These are phyloP conservation scores for Chrysoporthe deuterocubensis DNA, from an alignment of 2,329 filamentous ascomycete genomes.

Conservation along the genomic window DNA sequence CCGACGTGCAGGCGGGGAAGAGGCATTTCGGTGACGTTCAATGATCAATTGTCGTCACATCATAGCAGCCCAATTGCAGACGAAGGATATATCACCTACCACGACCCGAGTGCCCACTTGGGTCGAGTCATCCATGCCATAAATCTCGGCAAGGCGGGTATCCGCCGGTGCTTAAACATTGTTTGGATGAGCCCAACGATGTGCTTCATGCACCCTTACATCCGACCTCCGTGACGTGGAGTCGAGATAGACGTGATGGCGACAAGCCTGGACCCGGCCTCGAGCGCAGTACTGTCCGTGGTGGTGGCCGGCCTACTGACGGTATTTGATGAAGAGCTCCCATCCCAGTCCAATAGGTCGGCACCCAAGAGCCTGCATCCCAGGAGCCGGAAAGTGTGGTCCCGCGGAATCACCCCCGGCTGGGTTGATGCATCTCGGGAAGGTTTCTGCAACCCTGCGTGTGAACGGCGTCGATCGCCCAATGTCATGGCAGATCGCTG, in stretches of 20 bases:
- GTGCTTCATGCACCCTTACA: background rate
- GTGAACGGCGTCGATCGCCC: conserved; percentile 22
- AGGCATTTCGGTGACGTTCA: conserved; percentile 17
- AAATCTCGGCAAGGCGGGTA: conserved; percentile 4
- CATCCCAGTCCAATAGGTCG: conserved; percentile 15
- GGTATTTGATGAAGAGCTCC: conserved; percentile 22
- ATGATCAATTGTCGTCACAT: conserved; percentile 24
- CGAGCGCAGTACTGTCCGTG: background rate
- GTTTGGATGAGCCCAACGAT: conserved; percentile 3
- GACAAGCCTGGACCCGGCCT: background rate
- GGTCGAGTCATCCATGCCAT: conserved; percentile 5
- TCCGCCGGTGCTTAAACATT: background rate
- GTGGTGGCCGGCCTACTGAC: conserved; percentile 19
- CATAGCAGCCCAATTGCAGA: conserved; percentile 18
- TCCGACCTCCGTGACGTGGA: conserved; percentile 14
- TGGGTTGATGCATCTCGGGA: conserved; percentile 26
- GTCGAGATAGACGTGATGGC: background rate
- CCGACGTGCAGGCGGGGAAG: conserved; percentile 10
- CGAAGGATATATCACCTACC: conserved; percentile 6
- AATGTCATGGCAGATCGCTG: conserved; percentile 10
- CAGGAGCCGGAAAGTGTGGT: conserved; percentile 20
- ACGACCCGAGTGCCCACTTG: conserved; percentile 13
- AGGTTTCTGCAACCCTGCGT: conserved; percentile 23
- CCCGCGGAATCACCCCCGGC: conserved; percentile 16
- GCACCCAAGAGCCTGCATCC: conserved; percentile 18